Base-by-base conservation (phyloP, 176 grass and related monocot species). In the Phragmites australis region DNA sequence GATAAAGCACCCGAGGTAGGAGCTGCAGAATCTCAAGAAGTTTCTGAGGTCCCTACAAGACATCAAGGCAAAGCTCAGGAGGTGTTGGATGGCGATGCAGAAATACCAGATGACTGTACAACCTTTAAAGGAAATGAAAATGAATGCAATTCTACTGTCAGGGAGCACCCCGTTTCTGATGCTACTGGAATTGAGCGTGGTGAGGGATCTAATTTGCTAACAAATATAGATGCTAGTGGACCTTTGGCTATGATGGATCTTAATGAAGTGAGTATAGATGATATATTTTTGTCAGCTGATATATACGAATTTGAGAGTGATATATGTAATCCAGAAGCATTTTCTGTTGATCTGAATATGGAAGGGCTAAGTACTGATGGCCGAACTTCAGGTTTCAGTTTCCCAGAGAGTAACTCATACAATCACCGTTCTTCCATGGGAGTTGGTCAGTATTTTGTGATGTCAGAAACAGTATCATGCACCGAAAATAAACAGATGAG, bases 241-340 rank as follows among this genome's bases (percentile, higher is more conserved):
- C 64, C 78, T 74, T 68, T 90, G 31, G 26, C 84, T 39, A 53
- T 54, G 65, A 81, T 84, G 81, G 80, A 84, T 61, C 59, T 68
- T 0, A 73, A 88, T 78, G 81, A 84, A 51, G 59, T 15, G 31
- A 79, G 61, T 5, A 79, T 78, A 4, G 68, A 84, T 25, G 86
- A 88, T 8, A 68, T 88, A 51, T 88, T 74, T 74, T 7, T 88
- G 18, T 74, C 86, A 43, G 86, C 86, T 51, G 75, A 88, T 52
- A 67, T 58, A 4, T 88, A 88, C 19, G 49, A 90, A 69, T 76
- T 82, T 25, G 74, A 83, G 26, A 79, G 40, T 1, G 79, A 79
- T n/a, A 9, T 46, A 8, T 67, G 40, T 41, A 43, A 74, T 21
- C 59, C 19, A 64, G 83, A 65, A 77, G 18, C 47, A 77, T 50